Conservation (phyloP, 1,284 basidiomycete genomes). For the Retiboletus flavoniger region DNA sequence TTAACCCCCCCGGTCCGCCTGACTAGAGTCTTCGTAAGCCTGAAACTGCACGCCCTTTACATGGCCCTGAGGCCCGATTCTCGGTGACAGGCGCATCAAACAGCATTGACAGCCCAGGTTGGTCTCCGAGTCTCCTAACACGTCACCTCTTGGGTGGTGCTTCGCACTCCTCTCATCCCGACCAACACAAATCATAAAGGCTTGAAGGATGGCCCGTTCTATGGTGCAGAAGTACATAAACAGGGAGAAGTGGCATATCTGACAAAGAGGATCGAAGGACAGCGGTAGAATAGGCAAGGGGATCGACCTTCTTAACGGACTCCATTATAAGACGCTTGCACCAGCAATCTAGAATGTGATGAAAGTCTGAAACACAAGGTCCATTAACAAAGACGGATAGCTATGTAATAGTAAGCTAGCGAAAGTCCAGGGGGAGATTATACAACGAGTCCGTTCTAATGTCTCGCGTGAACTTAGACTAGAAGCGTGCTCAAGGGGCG, state of each 20-base stretch:
- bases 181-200: too few relatives aligned
- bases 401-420: not conserved
- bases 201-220: too few relatives aligned
- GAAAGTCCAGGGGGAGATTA: not conserved
- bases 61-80: not conserved
- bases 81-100: not conserved
- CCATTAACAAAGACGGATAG: not conserved
- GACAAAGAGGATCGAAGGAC: too few relatives aligned
- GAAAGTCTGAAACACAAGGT: not conserved
- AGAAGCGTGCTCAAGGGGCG: not conserved
- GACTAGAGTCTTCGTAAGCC: too few relatives aligned
- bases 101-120: not conserved
- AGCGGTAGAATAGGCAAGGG: not conserved
- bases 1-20: not conserved
- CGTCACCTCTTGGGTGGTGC: too few relatives aligned
- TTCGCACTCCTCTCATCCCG: too few relatives aligned
- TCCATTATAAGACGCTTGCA: not conserved
- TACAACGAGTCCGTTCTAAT: not conserved
- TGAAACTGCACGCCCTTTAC: not conserved
- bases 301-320: not conserved
- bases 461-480: not conserved
- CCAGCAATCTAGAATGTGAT: too few relatives aligned
- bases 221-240: too few relatives aligned
- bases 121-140: too few relatives aligned
- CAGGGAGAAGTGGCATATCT: too few relatives aligned